Percentiles rank a stretch among this genome's conserved stretches.
These are phyloP conservation scores for Diutina rugosa DNA, from an alignment of 1,139 yeast species.

Conservation along the genomic window DNA sequence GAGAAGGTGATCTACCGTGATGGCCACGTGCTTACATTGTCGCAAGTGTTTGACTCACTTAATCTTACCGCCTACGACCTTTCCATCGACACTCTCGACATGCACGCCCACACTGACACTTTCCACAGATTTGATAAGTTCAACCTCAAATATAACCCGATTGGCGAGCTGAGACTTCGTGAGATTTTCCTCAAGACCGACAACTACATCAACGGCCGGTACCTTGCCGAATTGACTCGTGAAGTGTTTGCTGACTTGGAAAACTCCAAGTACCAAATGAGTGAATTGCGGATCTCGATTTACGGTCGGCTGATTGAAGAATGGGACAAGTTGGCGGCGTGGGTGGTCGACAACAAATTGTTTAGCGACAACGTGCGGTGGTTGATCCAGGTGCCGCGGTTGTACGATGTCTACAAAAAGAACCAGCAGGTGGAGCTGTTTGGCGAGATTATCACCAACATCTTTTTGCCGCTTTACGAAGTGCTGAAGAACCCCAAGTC, in stretches of 20 bases:
- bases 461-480: conserved; percentile 86
- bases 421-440: conserved; percentile 59
- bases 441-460: conserved; percentile 63
- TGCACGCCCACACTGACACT: conserved; percentile 98
- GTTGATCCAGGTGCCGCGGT: conserved; percentile 90
- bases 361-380: conserved; percentile 93
- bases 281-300: conserved; percentile 86
- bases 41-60: conserved; percentile 80
- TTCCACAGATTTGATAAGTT: conserved; percentile 97
- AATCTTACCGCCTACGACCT: conserved; percentile 88
- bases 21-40: conserved; percentile 75
- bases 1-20: conserved; percentile 92
- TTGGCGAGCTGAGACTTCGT: conserved; percentile 93
- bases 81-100: conserved; percentile 91
- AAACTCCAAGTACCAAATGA: conserved; percentile 92
- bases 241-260: conserved; percentile 93
- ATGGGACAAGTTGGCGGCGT: conserved; percentile 90
- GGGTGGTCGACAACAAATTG: conserved; percentile 90
- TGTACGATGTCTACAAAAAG: conserved; percentile 79
- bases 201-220: conserved; percentile 77
- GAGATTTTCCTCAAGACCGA: conserved; percentile 94
- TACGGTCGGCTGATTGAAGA: conserved; percentile 85
- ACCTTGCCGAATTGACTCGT: conserved; percentile 83
- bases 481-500: conserved; percentile 73
- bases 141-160: conserved; percentile 93